Conservation (phyloP, 768 basidiomycete genomes). For the Trametes gibbosa region DNA sequence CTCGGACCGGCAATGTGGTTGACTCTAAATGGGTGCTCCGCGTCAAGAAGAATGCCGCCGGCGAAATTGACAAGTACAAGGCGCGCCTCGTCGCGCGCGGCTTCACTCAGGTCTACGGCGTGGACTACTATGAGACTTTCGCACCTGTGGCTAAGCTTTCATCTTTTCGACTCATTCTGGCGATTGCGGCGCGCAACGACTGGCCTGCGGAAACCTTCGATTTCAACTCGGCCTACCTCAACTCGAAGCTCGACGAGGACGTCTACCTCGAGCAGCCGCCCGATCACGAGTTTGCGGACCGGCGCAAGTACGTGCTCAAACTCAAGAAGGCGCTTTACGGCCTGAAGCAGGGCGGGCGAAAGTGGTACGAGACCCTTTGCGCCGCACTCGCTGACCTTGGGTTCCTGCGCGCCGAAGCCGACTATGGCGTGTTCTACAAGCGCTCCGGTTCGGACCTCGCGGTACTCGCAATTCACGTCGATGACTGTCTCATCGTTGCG, state of each 20-base stretch:
- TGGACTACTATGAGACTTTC: slow-evolving; percentile 32
- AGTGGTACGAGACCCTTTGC: slow-evolving; percentile 29
- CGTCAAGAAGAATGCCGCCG: slow-evolving; percentile 30
- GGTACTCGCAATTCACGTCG: neutral
- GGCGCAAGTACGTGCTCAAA: slow-evolving; percentile 6
- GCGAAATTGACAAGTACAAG: slow-evolving; percentile 29
- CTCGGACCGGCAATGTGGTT: slow-evolving; percentile 6
- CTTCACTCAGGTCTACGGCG: slow-evolving; percentile 32
- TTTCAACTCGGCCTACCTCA: neutral
- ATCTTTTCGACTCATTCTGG: neutral
- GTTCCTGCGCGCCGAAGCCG: neutral
- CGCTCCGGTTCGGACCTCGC: neutral
- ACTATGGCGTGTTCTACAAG: neutral
- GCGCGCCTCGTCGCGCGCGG: slow-evolving; percentile 36
- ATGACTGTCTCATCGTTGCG: neutral
- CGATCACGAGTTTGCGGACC: slow-evolving; percentile 2
- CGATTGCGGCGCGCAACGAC: neutral
- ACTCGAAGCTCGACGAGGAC: slow-evolving; percentile 4
- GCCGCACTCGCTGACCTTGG: slow-evolving; percentile 1
- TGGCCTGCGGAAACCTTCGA: neutral
- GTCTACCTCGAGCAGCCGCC: slow-evolving; percentile 17
- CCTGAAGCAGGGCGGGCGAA: slow-evolving; percentile 31
- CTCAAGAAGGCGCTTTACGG: slow-evolving; percentile 32
- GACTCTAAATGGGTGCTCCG: slow-evolving; percentile 31
- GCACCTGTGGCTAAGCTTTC: neutral